Evolutionary conservation across 1,139 yeast species (phyloP), one percentile per base, ranked within the genome.

Genomic region (Candida pseudoviswanathii): DNA sequence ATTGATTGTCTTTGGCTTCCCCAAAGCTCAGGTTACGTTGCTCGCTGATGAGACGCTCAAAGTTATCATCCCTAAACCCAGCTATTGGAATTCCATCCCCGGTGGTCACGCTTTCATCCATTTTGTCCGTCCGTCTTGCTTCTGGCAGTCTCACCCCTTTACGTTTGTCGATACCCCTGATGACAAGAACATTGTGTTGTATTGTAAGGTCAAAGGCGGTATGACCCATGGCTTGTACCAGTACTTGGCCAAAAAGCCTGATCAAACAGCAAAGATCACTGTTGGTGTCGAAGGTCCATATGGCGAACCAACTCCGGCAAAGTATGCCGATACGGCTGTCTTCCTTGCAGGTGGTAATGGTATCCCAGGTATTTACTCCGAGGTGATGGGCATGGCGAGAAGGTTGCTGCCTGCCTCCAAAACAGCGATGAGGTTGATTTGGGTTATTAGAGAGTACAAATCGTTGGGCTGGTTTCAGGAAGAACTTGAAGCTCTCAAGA

Each of bases 261-360:
- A 62, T 26, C 64, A 66, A 52, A 65, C 58, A 36, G 72, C 76
- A 16, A 47, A 52, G 40, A 66, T 73, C 44, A 70, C 65, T 54
- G 67, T 70, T 27, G 45, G 63, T 22, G 64, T 74, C 27, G 79
- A 74, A 58, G 79, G 79, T 16, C 78, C 79, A 10, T 74, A 74
- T 52, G 78, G 78, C 33, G 56, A 59, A 32, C 48, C 62, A 27
- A 66, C 75, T 26, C 56, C 70, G 43, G 76, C 77, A 48, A 71
- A 79, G 48, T 86, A 16, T 16, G 16, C 79, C 61, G 84, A 82
- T 46, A 78, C 77, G 48, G 70, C 77, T 3, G 64, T 85, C 21
- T 71, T 86, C 44, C 58, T 86, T 48, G 83, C 76, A 36, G 88
- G 91, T 53, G 94, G 94, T 44, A 85, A 85, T 52, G 96, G 96